These are phyloP conservation scores for Hypholoma fasciculare DNA, from an alignment of 768 basidiomycete genomes.

Conservation along the genomic window DNA sequence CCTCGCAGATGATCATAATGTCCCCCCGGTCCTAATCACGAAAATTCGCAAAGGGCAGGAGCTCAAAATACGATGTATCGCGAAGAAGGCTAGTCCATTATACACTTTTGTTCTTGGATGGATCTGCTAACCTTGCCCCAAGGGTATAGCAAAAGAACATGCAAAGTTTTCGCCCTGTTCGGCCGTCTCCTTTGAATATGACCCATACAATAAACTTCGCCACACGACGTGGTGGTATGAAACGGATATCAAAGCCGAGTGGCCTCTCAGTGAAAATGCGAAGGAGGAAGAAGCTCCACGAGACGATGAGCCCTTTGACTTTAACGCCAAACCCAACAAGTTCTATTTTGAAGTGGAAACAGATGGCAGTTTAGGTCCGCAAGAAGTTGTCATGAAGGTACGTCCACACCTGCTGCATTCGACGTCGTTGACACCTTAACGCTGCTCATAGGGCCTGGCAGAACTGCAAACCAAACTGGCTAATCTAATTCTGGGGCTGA, in stretches of 20 bases:
- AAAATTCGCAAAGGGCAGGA: slow-evolving; percentile 96
- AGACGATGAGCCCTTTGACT: slow-evolving; percentile 87
- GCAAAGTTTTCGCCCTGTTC: slow-evolving; percentile 99
- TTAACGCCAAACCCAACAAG: slow-evolving; percentile 79
- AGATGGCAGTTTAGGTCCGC: slow-evolving; percentile 85
- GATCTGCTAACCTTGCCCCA: background rate
- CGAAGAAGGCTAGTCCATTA: slow-evolving; percentile 60
- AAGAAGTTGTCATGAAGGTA: slow-evolving; percentile 89
- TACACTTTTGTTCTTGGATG: background rate
- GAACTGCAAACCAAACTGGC: slow-evolving; percentile 82
- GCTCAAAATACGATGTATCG: slow-evolving; percentile 79
- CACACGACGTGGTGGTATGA: slow-evolving; percentile 98
- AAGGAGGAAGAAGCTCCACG: slow-evolving; percentile 78
- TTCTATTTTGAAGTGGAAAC: slow-evolving; percentile 97
- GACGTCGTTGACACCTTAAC: slow-evolving; percentile 1
- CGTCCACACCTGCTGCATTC: background rate
- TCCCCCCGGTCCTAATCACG: slow-evolving; percentile 77
- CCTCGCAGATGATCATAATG: slow-evolving; percentile 54
- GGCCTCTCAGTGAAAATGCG: slow-evolving; percentile 90
- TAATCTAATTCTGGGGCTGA: slow-evolving; percentile 74
- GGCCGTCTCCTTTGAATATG: slow-evolving; percentile 95
- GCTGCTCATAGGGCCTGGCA: slow-evolving; percentile 57
- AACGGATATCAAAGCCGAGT: slow-evolving; percentile 75
- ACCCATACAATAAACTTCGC: slow-evolving; percentile 94
- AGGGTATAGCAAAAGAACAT: slow-evolving; percentile 98